phyloP scores from a whole-genome alignment of 768 basidiomycete species.

The Boletus rufocinnamomeus region DNA sequence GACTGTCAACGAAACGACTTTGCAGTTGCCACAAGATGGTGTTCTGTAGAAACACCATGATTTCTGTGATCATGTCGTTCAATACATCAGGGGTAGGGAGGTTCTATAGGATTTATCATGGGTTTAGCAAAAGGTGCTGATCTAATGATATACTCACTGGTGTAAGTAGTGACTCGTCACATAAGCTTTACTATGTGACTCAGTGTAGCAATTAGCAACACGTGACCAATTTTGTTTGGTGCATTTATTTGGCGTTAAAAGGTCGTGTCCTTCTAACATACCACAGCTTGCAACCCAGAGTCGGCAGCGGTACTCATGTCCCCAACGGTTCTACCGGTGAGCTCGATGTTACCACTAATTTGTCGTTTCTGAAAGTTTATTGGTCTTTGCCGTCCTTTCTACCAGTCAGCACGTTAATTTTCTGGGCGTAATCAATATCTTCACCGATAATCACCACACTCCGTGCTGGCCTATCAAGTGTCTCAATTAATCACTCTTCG shows the following conservation, averaged over 20 bases:
- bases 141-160: no score
- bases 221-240: conserved; percentile 11
- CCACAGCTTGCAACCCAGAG: not conserved
- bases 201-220: not conserved
- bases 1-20: not conserved
- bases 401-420: not conserved
- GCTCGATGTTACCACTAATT: not conserved
- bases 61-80: not conserved
- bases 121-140: not conserved
- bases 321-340: conserved; percentile 1
- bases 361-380: not conserved
- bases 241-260: conserved; percentile 8
- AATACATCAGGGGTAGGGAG: no score
- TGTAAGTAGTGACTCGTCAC: no score
- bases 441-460: conserved; percentile 6
- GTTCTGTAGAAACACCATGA: not conserved
- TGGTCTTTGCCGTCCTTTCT: not conserved
- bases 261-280: not conserved
- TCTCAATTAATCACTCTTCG: conserved; percentile 16
- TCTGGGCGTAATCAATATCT: not conserved
- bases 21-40: not conserved
- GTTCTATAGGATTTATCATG: not conserved
- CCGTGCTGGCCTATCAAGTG: conserved; percentile 16
- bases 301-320: not conserved
- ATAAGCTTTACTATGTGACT: no score